Conservation (phyloP, 2,329 filamentous ascomycete genomes). For the Apiospora malaysiana region DNA sequence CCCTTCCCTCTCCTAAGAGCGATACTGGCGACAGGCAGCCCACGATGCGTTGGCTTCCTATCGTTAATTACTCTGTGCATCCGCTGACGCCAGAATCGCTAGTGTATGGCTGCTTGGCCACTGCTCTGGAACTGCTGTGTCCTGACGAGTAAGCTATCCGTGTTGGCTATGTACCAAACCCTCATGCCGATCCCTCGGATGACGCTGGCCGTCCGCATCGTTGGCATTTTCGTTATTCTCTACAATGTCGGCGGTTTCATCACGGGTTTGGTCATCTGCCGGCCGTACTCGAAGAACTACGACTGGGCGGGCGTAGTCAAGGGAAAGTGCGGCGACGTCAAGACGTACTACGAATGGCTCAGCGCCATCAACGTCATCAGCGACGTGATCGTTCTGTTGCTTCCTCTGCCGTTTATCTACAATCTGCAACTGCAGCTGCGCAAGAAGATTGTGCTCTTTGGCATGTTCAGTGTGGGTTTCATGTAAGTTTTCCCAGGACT, state of each 20-base stretch:
- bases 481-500: neutral
- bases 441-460: constrained; percentile 24
- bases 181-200: constrained; percentile 25
- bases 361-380: constrained; percentile 41
- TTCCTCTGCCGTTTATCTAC: constrained; percentile 41
- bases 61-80: neutral
- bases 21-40: too few species aligned
- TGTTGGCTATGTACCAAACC: constrained; percentile 23
- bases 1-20: too few species aligned
- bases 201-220: constrained; percentile 13
- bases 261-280: constrained; percentile 22
- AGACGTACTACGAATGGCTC: constrained; percentile 37
- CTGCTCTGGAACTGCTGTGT: constrained; percentile 24
- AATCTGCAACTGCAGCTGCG: constrained; percentile 32
- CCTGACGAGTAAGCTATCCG: constrained; percentile 23
- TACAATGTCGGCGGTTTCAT: constrained; percentile 22
- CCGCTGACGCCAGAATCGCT: neutral
- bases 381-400: constrained; percentile 39
- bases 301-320: constrained; percentile 22
- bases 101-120: constrained; percentile 23
- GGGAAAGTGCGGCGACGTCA: constrained; percentile 26
- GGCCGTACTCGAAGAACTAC: constrained; percentile 13
- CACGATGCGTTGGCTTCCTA: neutral
- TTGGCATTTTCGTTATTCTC: constrained; percentile 17
- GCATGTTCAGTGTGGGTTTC: constrained; percentile 25